These are phyloP conservation scores for Hortaea werneckii DNA, from an alignment of 2,329 filamentous ascomycete species.

Conservation along the genomic window DNA sequence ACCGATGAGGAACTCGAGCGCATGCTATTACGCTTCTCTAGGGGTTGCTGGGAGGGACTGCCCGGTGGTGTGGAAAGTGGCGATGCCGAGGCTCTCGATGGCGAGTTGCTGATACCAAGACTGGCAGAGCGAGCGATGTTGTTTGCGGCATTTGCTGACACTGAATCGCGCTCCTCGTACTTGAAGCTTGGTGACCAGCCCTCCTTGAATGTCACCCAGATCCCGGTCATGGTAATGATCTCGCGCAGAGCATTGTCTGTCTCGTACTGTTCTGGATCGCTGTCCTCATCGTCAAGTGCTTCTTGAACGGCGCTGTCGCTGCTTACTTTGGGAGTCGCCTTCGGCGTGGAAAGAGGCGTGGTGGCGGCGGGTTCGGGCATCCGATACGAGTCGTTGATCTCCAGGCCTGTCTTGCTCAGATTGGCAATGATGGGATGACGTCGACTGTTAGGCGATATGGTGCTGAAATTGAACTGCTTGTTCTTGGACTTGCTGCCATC, in stretches of 20 bases:
- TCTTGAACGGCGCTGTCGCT: slow-evolving; percentile 21
- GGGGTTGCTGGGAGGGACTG: slow-evolving; percentile 1
- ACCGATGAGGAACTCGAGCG: slow-evolving; percentile 20
- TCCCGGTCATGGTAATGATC: slow-evolving; percentile 47
- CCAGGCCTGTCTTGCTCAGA: slow-evolving; percentile 52
- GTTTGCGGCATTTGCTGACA: background rate
- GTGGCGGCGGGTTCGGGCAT: slow-evolving; percentile 27
- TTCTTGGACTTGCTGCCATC: slow-evolving; percentile 21
- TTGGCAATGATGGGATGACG: slow-evolving; percentile 67
- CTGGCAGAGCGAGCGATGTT: background rate
- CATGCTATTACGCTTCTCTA: slow-evolving; percentile 22
- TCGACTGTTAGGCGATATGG: slow-evolving; percentile 57
- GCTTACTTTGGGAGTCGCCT: slow-evolving; percentile 17
- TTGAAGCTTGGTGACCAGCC: slow-evolving; percentile 42
- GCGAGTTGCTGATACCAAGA: slow-evolving; percentile 1
- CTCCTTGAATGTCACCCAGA: slow-evolving; percentile 51
- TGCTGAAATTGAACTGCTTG: slow-evolving; percentile 64
- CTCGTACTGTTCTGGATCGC: slow-evolving; percentile 21
- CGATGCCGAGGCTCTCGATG: slow-evolving; percentile 1
- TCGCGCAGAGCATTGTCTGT: slow-evolving; percentile 44
- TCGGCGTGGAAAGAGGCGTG: slow-evolving; percentile 23
- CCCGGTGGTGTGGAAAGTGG: slow-evolving; percentile 4
- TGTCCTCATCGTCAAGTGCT: slow-evolving; percentile 22
- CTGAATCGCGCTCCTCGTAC: slow-evolving; percentile 21
- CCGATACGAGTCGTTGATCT: slow-evolving; percentile 58